Base-by-base conservation (phyloP, 768 basidiomycete species). In the Leccinum arenicola region DNA sequence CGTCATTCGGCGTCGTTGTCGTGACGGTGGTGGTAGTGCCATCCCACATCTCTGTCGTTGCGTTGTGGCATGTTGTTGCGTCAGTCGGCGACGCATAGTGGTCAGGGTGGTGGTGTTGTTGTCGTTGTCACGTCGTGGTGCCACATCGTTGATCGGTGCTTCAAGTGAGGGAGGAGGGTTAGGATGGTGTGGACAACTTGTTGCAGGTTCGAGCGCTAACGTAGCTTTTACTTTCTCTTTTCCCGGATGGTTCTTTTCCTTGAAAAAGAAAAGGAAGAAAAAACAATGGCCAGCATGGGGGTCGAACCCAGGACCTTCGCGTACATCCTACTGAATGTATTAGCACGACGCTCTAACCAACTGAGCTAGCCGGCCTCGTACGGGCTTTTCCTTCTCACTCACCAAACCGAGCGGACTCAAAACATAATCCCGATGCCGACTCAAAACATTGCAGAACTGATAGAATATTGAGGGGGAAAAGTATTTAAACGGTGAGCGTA, bases 271-370 rank as follows among this genome's bases (percentile, higher is more conserved):
- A 9, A 3, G 3, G 2, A n/a, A 8, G 3, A 64, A 57, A 55
- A 62, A 63, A 45, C 27, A 23, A 48, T 74, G 73, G 75, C 73
- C 74, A 73, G 64, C 72, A 74, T 70, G 74, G 74, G 74, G 72
- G 64, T 75, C 74, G 74, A 75, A 75, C 74, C 74, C 74, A 73
- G 72, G 75, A 75, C 72, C 74, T 75, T 73, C 73, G 64, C 64
- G 64, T 64, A 63, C 50, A 62, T 25, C 12, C 14, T 21, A 7
- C 27, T 25, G n/a, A 17, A 15, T 51, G 63, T 72, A 73, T 68
- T 89, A 89, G 87, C 84, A 87, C 87, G 84, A 88, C 87, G 88
- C 88, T 89, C 88, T 89, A 89, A 90, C 88, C 88, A 89, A 78
- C 89, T 91, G 88, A 91, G 88, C 88, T 89, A 90, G 86, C 83